A percentile compares a stretch with the other conserved stretches of the same genome.
These are phyloP conservation scores for Colletotrichum paranaense DNA, from an alignment of 2,329 filamentous ascomycete species.

Conservation along the genomic window DNA sequence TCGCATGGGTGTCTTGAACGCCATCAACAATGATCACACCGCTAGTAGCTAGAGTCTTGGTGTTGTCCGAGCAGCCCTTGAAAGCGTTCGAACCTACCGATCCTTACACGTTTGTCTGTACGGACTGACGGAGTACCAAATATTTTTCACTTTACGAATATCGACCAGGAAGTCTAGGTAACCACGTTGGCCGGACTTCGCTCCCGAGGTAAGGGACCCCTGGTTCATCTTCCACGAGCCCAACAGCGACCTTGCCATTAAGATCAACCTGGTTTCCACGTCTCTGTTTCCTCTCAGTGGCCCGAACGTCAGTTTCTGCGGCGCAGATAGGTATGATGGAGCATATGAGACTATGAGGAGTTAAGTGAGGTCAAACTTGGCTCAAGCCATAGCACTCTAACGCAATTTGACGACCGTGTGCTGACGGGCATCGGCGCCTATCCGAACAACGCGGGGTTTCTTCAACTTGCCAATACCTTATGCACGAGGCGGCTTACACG, in stretches of 20 bases:
- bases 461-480: background rate
- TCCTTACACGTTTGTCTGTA: background rate
- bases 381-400: conserved; percentile 20
- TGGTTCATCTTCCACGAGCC: background rate
- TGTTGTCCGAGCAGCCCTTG: background rate
- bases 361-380: conserved; percentile 27
- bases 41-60: conserved; percentile 2
- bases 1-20: background rate
- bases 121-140: too few relatives aligned
- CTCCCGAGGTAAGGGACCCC: conserved; percentile 15
- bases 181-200: conserved; percentile 7
- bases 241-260: conserved; percentile 14
- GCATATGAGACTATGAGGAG: conserved; percentile 1
- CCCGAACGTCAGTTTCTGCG: conserved; percentile 9
- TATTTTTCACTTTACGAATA: background rate
- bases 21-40: conserved; percentile 14
- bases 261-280: conserved; percentile 28
- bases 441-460: background rate
- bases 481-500: background rate
- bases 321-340: conserved; percentile 8
- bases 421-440: background rate
- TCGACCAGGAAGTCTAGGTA: conserved; percentile 5
- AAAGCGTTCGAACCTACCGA: background rate
- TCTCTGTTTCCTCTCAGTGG: conserved; percentile 6
- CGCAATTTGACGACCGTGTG: conserved; percentile 15